Evolutionary conservation across 768 basidiomycete genomes (phyloP).

Genomic region (Suillus subalutaceus): DNA sequence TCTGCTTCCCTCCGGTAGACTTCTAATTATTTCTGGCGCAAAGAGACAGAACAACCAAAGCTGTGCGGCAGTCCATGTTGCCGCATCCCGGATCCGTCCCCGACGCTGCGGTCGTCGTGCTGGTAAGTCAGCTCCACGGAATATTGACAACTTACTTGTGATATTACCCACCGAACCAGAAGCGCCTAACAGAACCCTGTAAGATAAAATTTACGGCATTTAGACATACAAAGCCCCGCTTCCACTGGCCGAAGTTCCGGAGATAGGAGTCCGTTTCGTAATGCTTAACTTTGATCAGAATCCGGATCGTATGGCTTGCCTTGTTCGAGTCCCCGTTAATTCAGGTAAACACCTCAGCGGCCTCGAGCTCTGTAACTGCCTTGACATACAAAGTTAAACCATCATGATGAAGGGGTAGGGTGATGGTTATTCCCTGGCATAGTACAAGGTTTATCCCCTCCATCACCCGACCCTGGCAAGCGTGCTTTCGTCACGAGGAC

Average conservation of each 20-base stretch:
- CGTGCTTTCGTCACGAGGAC: neutral
- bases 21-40: neutral
- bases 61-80: neutral
- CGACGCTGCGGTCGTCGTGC: too few species aligned
- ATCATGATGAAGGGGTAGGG: too few species aligned
- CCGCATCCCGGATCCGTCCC: neutral
- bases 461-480: neutral
- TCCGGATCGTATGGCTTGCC: too few species aligned
- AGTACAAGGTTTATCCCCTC: neutral
- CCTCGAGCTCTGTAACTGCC: neutral
- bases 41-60: neutral
- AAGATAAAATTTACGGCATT: neutral
- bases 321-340: neutral
- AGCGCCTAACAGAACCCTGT: neutral
- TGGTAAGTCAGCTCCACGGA: too few species aligned
- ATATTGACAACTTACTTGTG: too few species aligned
- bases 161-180: too few species aligned
- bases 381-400: too few species aligned
- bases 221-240: neutral
- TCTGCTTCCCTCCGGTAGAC: neutral
- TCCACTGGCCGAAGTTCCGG: neutral
- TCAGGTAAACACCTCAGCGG: neutral
- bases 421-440: neutral
- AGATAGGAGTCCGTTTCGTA: conserved; percentile 4
- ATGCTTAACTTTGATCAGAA: neutral